phyloP scores from a whole-genome alignment of 345 rosid species.

The Noccaea caerulescens region DNA sequence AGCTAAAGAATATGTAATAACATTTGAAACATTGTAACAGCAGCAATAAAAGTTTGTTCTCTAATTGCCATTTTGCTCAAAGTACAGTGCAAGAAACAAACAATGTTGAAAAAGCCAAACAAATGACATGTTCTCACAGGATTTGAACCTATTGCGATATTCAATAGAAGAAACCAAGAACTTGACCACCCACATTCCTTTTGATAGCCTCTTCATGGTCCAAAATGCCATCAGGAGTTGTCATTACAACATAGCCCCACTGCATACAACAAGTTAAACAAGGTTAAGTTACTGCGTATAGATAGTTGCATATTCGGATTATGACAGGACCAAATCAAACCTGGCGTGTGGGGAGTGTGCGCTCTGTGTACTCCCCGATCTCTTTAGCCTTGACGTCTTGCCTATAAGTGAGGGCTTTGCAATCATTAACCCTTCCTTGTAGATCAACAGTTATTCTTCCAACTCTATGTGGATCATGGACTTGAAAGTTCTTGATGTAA shows the following conservation, averaged over 20 bases:
- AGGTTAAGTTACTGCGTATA: neutral
- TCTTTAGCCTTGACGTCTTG: constrained; percentile 87
- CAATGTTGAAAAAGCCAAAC: constrained; percentile 17
- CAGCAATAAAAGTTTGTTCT: constrained; percentile 9
- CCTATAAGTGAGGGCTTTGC: constrained; percentile 80
- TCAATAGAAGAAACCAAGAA: constrained; percentile 89
- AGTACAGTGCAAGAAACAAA: constrained; percentile 30
- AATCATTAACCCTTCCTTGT: constrained; percentile 87
- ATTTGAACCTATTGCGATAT: neutral
- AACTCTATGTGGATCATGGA: constrained; percentile 82
- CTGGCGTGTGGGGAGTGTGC: constrained; percentile 86
- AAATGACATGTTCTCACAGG: constrained; percentile 5
- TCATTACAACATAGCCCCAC: constrained; percentile 94
- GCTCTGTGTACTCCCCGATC: constrained; percentile 61
- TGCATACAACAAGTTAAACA: constrained; percentile 39
- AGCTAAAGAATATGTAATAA: constrained; percentile 11
- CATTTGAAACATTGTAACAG: constrained; percentile 19
- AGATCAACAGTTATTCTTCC: constrained; percentile 84
- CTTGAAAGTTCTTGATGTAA: constrained; percentile 71
- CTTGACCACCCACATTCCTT: constrained; percentile 86
- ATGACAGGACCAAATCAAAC: constrained; percentile 39
- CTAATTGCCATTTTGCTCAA: constrained; percentile 3
- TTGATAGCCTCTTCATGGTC: constrained; percentile 90
- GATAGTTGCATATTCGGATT: neutral
- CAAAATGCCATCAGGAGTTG: constrained; percentile 92